These are phyloP conservation scores for Salvia splendens DNA, from an alignment of 257 asterid species.

Conservation along the genomic window DNA sequence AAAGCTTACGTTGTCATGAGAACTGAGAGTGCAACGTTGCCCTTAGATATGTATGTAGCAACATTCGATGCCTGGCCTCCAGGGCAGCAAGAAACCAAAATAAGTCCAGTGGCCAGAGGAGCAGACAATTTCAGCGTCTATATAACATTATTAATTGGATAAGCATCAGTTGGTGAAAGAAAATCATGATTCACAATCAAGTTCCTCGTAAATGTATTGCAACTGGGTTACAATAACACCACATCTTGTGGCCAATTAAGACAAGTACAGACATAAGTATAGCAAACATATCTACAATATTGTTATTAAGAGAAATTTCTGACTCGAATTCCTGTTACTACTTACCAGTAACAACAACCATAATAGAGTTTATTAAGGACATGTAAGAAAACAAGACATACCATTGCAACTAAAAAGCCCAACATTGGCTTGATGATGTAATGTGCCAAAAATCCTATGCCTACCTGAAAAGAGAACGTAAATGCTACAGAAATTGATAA, in stretches of 20 bases:
- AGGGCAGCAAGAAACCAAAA: slow-evolving; percentile 97
- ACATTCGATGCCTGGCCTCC: slow-evolving; percentile 99
- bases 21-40: slow-evolving; percentile 98
- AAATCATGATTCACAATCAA: slow-evolving; percentile 23
- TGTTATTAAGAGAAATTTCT: background rate
- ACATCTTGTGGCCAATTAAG: background rate
- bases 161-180: slow-evolving; percentile 28
- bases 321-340: background rate
- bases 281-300: slow-evolving; percentile 13
- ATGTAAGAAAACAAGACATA: slow-evolving; percentile 35
- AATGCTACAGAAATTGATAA: slow-evolving; percentile 23
- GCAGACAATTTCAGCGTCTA: slow-evolving; percentile 88
- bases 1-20: slow-evolving; percentile 94
- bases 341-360: background rate
- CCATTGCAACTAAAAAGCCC: slow-evolving; percentile 86
- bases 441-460: slow-evolving; percentile 93
- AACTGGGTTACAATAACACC: slow-evolving; percentile 2
- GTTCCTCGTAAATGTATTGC: background rate
- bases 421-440: slow-evolving; percentile 82
- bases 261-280: slow-evolving; percentile 8
- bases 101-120: slow-evolving; percentile 98
- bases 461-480: slow-evolving; percentile 60
- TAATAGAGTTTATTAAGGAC: background rate
- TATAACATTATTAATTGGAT: slow-evolving; percentile 29
- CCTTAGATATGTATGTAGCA: slow-evolving; percentile 93